A percentile compares a stretch with the other conserved stretches of the same genome.
Conservation (phyloP, 2,329 filamentous ascomycete species). For the Neofusicoccum laricinum region DNA sequence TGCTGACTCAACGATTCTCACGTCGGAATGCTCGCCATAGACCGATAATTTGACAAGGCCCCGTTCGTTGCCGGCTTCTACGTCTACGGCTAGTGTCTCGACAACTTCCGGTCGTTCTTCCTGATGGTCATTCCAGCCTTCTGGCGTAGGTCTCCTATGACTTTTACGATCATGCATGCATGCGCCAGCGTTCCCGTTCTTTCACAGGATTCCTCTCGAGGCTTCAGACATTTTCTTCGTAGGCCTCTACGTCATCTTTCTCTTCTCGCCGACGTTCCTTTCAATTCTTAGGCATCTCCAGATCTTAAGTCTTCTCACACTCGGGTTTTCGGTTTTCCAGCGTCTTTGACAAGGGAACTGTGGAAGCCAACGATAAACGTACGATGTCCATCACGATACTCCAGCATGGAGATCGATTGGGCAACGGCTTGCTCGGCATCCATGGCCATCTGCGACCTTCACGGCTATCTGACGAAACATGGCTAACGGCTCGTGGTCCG, state of each 20-base stretch:
- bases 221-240: neutral
- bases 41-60: too few relatives aligned
- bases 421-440: neutral
- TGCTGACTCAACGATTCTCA: neutral
- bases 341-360: neutral
- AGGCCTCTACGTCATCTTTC: neutral
- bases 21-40: too few relatives aligned
- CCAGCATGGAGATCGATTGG: neutral
- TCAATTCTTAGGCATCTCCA: too few relatives aligned
- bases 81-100: too few relatives aligned
- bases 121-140: too few relatives aligned
- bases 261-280: neutral
- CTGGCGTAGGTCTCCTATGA: too few relatives aligned
- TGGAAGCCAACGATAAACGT: neutral
- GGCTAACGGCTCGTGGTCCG: neutral
- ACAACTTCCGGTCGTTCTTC: too few relatives aligned
- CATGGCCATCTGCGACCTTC: neutral
- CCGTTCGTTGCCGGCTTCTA: too few relatives aligned
- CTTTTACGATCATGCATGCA: too few relatives aligned
- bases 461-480: neutral
- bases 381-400: neutral
- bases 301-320: neutral
- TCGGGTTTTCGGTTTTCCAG: neutral
- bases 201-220: neutral
- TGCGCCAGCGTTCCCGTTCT: too few relatives aligned